phyloP scores from a whole-genome alignment of 2,329 filamentous ascomycete species.

The Beauveria pseudobassiana region DNA sequence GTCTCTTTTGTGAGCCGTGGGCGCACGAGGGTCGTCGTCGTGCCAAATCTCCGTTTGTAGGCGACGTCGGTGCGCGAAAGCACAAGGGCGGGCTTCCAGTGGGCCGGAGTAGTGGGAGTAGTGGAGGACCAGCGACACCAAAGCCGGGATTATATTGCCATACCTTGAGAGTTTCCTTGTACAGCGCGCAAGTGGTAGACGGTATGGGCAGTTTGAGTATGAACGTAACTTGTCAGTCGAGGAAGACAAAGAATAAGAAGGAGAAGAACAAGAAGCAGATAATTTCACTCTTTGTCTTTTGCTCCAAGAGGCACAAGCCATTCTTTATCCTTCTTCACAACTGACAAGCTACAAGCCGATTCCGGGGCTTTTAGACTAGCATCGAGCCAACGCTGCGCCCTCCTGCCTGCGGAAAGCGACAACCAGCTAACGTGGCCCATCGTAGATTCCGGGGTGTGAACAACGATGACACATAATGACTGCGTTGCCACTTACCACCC shows the following conservation, averaged over 20 bases:
- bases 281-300: too few species aligned
- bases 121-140: neutral
- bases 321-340: neutral
- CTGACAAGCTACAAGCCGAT: neutral
- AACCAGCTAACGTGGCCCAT: neutral
- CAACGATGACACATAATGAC: slow-evolving; percentile 7
- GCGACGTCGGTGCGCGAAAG: neutral
- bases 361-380: neutral
- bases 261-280: neutral
- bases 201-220: too few species aligned
- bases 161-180: neutral
- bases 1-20: neutral
- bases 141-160: neutral
- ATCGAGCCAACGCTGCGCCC: neutral
- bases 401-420: neutral
- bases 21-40: neutral
- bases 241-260: neutral
- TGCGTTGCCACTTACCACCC: neutral
- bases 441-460: neutral
- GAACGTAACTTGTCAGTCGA: too few species aligned
- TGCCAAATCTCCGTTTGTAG: neutral
- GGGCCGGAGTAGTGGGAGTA: neutral
- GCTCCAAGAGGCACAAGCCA: neutral
- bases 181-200: too few species aligned
- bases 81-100: neutral